Base-by-base conservation (phyloP, 2,329 filamentous ascomycete species). In the Pseudocercospora crystallina region DNA sequence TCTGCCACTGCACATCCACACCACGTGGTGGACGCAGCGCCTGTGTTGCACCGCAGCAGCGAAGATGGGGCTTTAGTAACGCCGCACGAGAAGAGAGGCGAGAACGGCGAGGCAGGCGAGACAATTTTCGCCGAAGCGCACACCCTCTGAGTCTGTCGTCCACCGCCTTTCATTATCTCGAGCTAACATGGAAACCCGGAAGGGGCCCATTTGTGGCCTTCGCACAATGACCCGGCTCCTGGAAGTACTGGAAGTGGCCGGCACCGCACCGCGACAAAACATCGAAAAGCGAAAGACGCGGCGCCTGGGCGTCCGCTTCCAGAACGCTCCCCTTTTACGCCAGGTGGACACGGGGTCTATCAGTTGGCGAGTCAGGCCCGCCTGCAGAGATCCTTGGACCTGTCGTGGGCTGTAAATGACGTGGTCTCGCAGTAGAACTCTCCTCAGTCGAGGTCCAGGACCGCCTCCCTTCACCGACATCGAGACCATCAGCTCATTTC, bases 381-480 rank as follows among this genome's bases (percentile, higher is more conserved):
- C 41, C 41, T 43, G 41, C 41, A 43, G 29, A 43, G 29, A 26
- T 26, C 20, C 20, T 26, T 26, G 20, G 20, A 3, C 20, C 20
- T 26, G 20, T 32, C 41, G 17, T 33, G 41, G 41, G 17, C 5
- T 34, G 41, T 33, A 35, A 35, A 35, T 43, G 41, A 43, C 41
- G 41, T 43, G 41, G 30, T 43, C 41, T 43, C 31, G 15, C 12
- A 34, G 4, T 15, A 35, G 26, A 43, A 43, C 41, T 43, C 41
- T 43, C 30, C 20, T 43, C 41, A 30, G 41, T 35, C 41, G 11
- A 34, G 14, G 30, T 43, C 41, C 29, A 43, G 41, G 41, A 30
- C 33, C 41, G 35, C 35, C 31, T 32, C 35, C n/a, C 41, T 43
- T 32, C 35, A 32, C 41, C 41, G 41, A 43, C 41, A 13, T 34